Conservation (phyloP, 2,329 filamentous ascomycete species). For the Ophiostoma tasmaniense region DNA sequence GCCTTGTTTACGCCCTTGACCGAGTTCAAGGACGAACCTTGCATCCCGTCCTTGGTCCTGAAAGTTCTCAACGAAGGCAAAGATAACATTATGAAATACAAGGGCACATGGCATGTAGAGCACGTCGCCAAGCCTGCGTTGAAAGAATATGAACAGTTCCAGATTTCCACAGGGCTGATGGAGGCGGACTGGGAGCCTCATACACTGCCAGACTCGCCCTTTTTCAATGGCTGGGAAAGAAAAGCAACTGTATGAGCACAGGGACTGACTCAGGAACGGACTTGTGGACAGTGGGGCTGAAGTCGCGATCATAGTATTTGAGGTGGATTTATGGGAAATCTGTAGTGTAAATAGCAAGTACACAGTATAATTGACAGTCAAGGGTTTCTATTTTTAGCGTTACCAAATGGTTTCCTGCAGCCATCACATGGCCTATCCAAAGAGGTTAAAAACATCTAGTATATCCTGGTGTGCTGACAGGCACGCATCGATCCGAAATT, state of each 20-base stretch:
- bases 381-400: not conserved
- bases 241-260: not conserved
- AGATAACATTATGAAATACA: conserved; percentile 45
- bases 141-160: conserved; percentile 55
- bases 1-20: conserved; percentile 68
- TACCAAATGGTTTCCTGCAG: not conserved
- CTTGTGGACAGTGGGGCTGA: not conserved
- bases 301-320: not conserved
- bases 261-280: not conserved
- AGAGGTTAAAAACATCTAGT: conserved; percentile 6
- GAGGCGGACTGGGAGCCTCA: conserved; percentile 52
- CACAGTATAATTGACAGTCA: not conserved
- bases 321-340: no score
- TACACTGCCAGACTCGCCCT: conserved; percentile 68
- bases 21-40: conserved; percentile 63
- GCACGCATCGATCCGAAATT: not conserved
- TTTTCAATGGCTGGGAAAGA: conserved; percentile 62
- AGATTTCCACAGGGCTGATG: conserved; percentile 40
- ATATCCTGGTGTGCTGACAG: not conserved
- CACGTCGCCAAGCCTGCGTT: conserved; percentile 60
- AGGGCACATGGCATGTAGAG: conserved; percentile 72
- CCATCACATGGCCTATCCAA: not conserved
- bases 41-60: conserved; percentile 58
- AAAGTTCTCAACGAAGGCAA: conserved; percentile 60
- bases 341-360: not conserved